These are phyloP conservation scores for Fusarium sp. DNA, from an alignment of 2,329 filamentous ascomycete genomes.

Conservation along the genomic window DNA sequence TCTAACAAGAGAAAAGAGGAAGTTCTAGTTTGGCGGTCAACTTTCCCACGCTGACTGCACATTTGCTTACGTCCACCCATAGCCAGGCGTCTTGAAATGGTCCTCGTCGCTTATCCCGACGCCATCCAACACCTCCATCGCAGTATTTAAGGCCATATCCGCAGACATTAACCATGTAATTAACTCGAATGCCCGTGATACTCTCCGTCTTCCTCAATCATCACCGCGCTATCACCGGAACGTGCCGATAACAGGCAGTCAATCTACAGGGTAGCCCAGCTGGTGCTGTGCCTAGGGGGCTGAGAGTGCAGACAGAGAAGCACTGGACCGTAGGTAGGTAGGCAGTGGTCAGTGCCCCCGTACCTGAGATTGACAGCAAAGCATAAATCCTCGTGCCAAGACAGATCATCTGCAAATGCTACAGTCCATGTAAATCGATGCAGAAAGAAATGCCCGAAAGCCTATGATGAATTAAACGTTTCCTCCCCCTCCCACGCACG, in stretches of 20 bases:
- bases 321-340: not conserved
- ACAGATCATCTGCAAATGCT: conserved; percentile 4
- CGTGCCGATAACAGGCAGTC: not conserved
- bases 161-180: not conserved
- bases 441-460: conserved; percentile 16
- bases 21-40: conserved; percentile 10
- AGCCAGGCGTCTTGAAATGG: conserved; percentile 9
- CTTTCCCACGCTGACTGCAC: conserved; percentile 8
- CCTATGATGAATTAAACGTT: conserved; percentile 21
- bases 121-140: conserved; percentile 12
- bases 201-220: not conserved
- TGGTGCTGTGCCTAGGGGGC: conserved; percentile 17
- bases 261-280: not conserved
- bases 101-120: conserved; percentile 18
- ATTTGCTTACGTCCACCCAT: conserved; percentile 24
- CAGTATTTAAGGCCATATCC: not conserved
- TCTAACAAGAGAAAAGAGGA: not conserved
- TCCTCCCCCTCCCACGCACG: conserved; percentile 20
- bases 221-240: conserved; percentile 1
- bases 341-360: conserved; percentile 24
- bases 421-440: not conserved
- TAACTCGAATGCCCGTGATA: not conserved
- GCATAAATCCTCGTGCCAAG: conserved; percentile 29
- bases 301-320: conserved; percentile 11
- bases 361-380: conserved; percentile 35